phyloP scores from a whole-genome alignment of 2,329 filamentous ascomycete species.

The Aulographum hederae region DNA sequence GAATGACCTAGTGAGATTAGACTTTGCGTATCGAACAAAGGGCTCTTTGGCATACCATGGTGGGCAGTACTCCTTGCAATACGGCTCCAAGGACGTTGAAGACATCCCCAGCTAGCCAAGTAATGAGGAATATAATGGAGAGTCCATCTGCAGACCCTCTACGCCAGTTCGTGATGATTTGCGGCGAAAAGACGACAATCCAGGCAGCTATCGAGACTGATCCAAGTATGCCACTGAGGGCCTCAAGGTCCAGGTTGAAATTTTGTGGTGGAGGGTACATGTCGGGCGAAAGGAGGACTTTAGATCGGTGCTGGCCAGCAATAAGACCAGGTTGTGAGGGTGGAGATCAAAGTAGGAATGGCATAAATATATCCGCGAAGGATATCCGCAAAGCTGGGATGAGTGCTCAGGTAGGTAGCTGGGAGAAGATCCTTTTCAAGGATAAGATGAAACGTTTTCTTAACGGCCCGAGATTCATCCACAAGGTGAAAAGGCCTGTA shows the following conservation, averaged over 20 bases:
- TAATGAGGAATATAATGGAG: conserved; percentile 76
- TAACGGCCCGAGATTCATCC: no score
- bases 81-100: conserved; percentile 94
- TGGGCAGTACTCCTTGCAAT: conserved; percentile 78
- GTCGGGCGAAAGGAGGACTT: no score
- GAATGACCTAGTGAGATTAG: conserved; percentile 41
- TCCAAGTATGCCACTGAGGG: conserved; percentile 81
- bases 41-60: conserved; percentile 43
- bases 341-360: no score
- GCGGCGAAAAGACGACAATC: conserved; percentile 94
- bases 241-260: conserved; percentile 65
- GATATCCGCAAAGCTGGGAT: no score
- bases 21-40: neutral
- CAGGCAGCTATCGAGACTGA: conserved; percentile 95
- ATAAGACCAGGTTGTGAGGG: no score
- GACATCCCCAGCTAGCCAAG: conserved; percentile 87
- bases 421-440: no score
- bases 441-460: no score
- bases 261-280: conserved; percentile 36
- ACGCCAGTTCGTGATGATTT: conserved; percentile 90
- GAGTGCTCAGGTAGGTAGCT: no score
- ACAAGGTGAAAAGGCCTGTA: no score
- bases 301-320: no score
- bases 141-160: conserved; percentile 72
- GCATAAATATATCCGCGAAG: no score